Evolutionary conservation across 805 yeast genomes (phyloP), one percentile per base, ranked within the genome.

Genomic region (Zygoascus tannicola): DNA sequence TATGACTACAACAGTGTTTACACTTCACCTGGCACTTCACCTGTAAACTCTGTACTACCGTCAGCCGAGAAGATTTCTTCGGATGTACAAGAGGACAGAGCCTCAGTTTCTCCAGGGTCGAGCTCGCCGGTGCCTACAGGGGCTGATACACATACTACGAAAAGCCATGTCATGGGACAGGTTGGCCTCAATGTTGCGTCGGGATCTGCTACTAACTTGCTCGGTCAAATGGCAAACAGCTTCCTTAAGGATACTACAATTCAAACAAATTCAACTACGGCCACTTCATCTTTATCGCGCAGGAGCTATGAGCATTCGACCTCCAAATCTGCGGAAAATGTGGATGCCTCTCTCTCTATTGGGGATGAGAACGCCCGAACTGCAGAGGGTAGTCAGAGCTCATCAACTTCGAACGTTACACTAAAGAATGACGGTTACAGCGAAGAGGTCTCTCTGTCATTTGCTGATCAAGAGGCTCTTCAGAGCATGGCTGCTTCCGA

Each of bases 1-100:
- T 56, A 56, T 44, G 59, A 56, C 43, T 56, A 56, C 43, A 53
- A 48, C 44, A 45, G 52, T 26, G 59, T 56, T 18, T 56, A 53
- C 35, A 49, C 46, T 41, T 52, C 56, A 15, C 55, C 56, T 4
- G 38, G 40, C 2, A 38, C 47, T 3, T 43, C 54, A 18, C 54
- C 56, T 4, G 35, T 30, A 28, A 38, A 43, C 15, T 51, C 55
- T 10, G 52, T 50, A 2, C 20, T 22, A 12, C 40, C 38, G 3
- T 22, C 47, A 8, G 32, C 39, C 5, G 39, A 35, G 26, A 18
- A 21, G 7, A 21, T 35, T 12, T n/a, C 7, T 5, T 20, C 12
- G n/a, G 14, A 12, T 18, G n/a, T 35, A 30, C n/a, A 21, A 28
- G 3, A 19, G 41, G 5, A 10, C 12, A 8, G 19, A 8, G 18